Evolutionary conservation across 1,139 yeast species (phyloP), one percentile per base, ranked within the genome.

Genomic region (Saccharomyces hybrid): DNA sequence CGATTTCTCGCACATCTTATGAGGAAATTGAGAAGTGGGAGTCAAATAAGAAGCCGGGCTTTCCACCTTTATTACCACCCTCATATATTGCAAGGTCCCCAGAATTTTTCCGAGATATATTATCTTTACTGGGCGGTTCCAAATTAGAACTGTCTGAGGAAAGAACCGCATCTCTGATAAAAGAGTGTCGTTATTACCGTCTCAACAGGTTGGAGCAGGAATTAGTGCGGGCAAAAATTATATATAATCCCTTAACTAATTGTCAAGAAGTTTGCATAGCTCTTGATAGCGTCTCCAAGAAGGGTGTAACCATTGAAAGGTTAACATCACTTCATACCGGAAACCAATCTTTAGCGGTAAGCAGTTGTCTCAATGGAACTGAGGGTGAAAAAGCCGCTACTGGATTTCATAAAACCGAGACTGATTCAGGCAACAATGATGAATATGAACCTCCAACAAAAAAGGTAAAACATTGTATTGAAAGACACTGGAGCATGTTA

Each of bases 151-250:
- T 76, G 58, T 84, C 81, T 34, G 71, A 71, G 1, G 88, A 85
- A 65, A 73, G 95, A 47, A 64, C 70, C 4, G 59, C 54, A 5
- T 68, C 77, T 16, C 72, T 89, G 56, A 66, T 84, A 7, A 73
- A 74, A 51, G 96, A 89, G 64, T 86, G 95, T 59, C 76, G 78
- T 52, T 89, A 85, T 69, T 89, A 87, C 68, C 75, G 91, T 50
- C 84, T 89, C 62, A 70, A 79, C 53, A 88, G 82, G 46, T 72
- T 89, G 47, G 95, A 85, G 65, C 95, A 88, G 68, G 72, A 76
- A 56, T 68, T 88, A 44, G 66, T 85, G 23, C 77, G 76, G 41
- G 79, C 77, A 61, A 69, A 67, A 42, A 75, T 86, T 23, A 56
- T 72, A 0, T 68, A 67, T 51, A 83, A 84, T 61, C 84, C 86